Percentiles rank a stretch among this genome's conserved stretches.
Evolutionary conservation across 352 stramenopile genomes (phyloP).

Genomic region (Pythium monospermum): DNA sequence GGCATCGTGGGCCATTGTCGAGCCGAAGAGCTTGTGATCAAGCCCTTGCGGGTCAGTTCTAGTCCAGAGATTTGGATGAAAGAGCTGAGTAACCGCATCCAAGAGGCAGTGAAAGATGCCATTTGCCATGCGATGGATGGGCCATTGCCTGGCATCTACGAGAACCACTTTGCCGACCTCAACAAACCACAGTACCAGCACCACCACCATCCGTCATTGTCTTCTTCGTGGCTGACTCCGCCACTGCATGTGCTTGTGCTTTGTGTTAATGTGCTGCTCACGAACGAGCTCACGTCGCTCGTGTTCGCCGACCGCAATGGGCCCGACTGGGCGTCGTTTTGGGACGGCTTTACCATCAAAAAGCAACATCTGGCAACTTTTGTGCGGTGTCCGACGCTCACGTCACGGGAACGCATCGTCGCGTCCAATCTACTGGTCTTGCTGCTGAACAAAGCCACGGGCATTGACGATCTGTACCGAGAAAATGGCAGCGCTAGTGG

Average conservation of each 20-base stretch:
- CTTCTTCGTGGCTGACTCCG: conserved; percentile 27
- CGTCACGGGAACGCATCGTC: conserved; percentile 30
- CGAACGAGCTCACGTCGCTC: conserved; percentile 40
- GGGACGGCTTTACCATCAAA: conserved; percentile 40
- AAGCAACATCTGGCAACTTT: conserved; percentile 41
- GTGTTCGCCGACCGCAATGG: conserved; percentile 34
- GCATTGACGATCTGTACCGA: conserved; percentile 47
- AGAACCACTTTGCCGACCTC: conserved; percentile 42
- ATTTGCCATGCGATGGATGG: conserved; percentile 32
- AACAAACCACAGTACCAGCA: conserved; percentile 11
- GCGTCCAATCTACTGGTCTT: conserved; percentile 40
- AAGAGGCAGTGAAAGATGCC: conserved; percentile 30
- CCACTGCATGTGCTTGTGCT: conserved; percentile 55
- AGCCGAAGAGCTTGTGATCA: conserved; percentile 35
- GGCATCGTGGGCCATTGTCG: conserved; percentile 24
- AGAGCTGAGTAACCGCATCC: conserved; percentile 40
- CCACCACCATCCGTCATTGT: background rate
- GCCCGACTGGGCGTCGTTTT: conserved; percentile 41
- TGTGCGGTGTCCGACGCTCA: conserved; percentile 26
- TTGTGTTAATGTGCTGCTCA: conserved; percentile 52
- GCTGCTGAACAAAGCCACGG: conserved; percentile 38
- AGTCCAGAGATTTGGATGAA: conserved; percentile 67
- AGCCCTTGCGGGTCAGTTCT: conserved; percentile 32
- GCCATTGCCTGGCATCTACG: conserved; percentile 31
- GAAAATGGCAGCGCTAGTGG: too few relatives aligned